A percentile compares a stretch with the other conserved stretches of the same genome.
phyloP scores from a whole-genome alignment of 2,329 filamentous ascomycete genomes.

The Elsinoe australis region DNA sequence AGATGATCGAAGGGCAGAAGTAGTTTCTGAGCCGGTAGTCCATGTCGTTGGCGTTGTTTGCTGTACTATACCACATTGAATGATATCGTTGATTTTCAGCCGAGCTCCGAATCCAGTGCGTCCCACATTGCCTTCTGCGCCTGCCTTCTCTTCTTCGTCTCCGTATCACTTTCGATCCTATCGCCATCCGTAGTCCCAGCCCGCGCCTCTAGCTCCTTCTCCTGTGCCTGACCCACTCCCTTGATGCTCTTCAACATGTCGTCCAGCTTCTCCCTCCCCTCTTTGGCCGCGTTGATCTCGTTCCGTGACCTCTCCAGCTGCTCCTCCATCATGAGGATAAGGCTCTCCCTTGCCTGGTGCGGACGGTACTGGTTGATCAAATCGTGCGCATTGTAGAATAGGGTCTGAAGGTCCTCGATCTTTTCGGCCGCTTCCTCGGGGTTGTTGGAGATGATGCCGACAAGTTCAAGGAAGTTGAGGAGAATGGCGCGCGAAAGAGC shows the following conservation, averaged over 20 bases:
- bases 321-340: constrained; percentile 82
- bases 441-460: constrained; percentile 61
- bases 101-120: constrained; percentile 18
- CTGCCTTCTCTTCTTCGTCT: constrained; percentile 1
- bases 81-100: constrained; percentile 15
- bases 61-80: constrained; percentile 1
- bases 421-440: constrained; percentile 61
- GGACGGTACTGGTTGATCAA: constrained; percentile 90
- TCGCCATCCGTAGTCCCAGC: background rate
- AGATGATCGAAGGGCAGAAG: constrained; percentile 21
- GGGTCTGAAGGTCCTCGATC: constrained; percentile 66
- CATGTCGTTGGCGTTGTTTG: background rate
- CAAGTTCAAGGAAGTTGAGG: constrained; percentile 79
- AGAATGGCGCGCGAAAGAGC: constrained; percentile 78
- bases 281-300: constrained; percentile 63
- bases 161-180: background rate
- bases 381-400: constrained; percentile 88
- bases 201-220: background rate
- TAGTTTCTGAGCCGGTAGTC: background rate
- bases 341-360: constrained; percentile 81
- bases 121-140: constrained; percentile 20
- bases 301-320: constrained; percentile 63
- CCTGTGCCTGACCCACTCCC: constrained; percentile 5
- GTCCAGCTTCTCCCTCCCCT: constrained; percentile 64
- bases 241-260: constrained; percentile 53